phyloP scores from a whole-genome alignment of 2,329 filamentous ascomycete genomes.

The Diaporthe humulicola region DNA sequence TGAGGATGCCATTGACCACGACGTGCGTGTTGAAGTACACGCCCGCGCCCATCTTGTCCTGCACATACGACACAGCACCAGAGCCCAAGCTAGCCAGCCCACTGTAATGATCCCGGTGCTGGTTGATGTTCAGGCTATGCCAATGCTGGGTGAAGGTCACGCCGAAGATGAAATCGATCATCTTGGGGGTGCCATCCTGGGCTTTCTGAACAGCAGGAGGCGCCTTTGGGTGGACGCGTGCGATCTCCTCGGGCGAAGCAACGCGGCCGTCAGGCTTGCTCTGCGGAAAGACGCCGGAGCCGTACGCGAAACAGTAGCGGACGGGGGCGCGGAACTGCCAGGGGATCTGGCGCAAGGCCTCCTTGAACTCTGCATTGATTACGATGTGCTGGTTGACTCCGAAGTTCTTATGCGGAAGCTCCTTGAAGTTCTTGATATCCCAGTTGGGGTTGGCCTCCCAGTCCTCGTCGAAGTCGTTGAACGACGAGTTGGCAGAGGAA shows the following conservation, averaged over 20 bases:
- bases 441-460: constrained; percentile 84
- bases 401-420: constrained; percentile 84
- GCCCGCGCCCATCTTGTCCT: constrained; percentile 90
- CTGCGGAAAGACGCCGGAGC: constrained; percentile 95
- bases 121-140: constrained; percentile 91
- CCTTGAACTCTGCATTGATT: constrained; percentile 96
- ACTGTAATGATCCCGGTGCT: constrained; percentile 95
- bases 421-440: constrained; percentile 79
- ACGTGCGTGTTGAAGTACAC: constrained; percentile 99
- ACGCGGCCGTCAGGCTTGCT: constrained; percentile 62
- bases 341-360: constrained; percentile 86
- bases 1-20: constrained; percentile 92
- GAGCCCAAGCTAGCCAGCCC: constrained; percentile 86
- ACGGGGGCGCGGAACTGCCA: constrained; percentile 95
- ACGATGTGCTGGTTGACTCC: constrained; percentile 97
- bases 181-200: constrained; percentile 90
- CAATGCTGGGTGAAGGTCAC: constrained; percentile 96
- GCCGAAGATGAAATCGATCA: constrained; percentile 99
- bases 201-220: constrained; percentile 85
- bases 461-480: constrained; percentile 53
- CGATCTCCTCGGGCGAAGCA: constrained; percentile 68
- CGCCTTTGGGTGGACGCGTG: constrained; percentile 83
- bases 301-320: constrained; percentile 96
- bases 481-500: constrained; percentile 43
- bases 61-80: constrained; percentile 84